Evolutionary conservation across 495 filamentous ascomycete genomes (phyloP), one percentile per base, ranked within the genome.

Genomic region (Neurospora sp.): DNA sequence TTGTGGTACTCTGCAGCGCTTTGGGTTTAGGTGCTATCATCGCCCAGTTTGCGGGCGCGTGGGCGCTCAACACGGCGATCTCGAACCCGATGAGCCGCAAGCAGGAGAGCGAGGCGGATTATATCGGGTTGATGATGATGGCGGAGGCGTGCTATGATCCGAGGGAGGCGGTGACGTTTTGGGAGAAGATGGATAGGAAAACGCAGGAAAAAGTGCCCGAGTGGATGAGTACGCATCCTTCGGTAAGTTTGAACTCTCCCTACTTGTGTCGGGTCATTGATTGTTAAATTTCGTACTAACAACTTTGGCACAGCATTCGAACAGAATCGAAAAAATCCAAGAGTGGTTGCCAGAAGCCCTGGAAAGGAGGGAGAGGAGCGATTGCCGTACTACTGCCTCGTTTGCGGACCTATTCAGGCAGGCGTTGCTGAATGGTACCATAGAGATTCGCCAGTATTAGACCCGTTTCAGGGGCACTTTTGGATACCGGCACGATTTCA

Each of bases 221-320:
- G 79, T 93, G 94, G 82, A 80, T 97, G 79, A 94, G 91, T 38
- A 97, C 95, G 23, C 95, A 97, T 85, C 94, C 95, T 40, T 89
- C 91, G 72, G 91, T 92, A 86, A 74, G 88, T 82, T 66, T 20
- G 40, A 42, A 42, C 14, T 23, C n/a, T 73, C 39, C 12, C 6
- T 37, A 4, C 8, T 20, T 46, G n/a, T 20, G 42, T 38, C 23
- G 10, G n/a, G 27, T n/a, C n/a, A n/a, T n/a, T n/a, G 8, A 38
- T 27, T n/a, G 41, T 27, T 3, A 35, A 18, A 14, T 1, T 31
- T 44, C 7, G 40, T 41, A 41, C 72, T 76, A 42, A 78, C 46
- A 40, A n/a, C 16, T 44, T 4, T 76, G 39, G 46, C 49, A 92
- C 54, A 66, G 88, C 90, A 89, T 73, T 85, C 86, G 49, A 93